Percentiles rank a stretch among this genome's conserved stretches.
phyloP scores from a whole-genome alignment of 2,329 filamentous ascomycete species.

The Monilinia fructicola region DNA sequence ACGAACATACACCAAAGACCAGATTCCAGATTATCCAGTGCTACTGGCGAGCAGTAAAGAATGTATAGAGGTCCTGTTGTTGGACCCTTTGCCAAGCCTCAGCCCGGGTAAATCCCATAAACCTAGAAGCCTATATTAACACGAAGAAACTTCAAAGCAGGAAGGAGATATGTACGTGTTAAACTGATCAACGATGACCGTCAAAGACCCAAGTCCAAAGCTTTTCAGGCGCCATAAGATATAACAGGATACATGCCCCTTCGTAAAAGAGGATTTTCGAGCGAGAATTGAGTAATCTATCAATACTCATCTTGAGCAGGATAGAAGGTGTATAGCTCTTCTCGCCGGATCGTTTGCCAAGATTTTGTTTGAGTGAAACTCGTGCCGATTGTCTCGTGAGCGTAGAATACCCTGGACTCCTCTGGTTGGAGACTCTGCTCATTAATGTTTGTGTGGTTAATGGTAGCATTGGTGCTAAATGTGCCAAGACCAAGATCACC shows the following conservation, averaged over 20 bases:
- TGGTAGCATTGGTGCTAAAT: background rate
- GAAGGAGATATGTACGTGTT: too few relatives aligned
- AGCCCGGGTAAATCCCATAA: too few relatives aligned
- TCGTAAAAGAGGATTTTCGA: too few relatives aligned
- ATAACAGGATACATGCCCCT: too few relatives aligned
- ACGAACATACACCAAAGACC: background rate
- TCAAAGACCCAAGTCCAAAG: too few relatives aligned
- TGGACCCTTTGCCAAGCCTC: background rate
- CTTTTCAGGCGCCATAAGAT: too few relatives aligned
- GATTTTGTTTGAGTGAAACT: background rate
- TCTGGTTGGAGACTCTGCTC: background rate
- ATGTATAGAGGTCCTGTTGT: background rate
- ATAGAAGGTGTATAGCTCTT: slow-evolving; percentile 1
- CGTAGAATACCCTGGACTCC: background rate
- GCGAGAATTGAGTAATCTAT: too few relatives aligned
- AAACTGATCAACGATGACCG: too few relatives aligned
- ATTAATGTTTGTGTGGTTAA: background rate
- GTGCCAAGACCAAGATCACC: background rate
- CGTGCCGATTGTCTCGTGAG: background rate
- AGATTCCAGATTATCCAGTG: background rate
- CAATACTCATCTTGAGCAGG: background rate
- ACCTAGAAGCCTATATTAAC: too few relatives aligned
- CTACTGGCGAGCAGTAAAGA: background rate
- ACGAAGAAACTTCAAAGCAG: too few relatives aligned
- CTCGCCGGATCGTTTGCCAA: background rate